Evolutionary conservation across 1,284 basidiomycete genomes (phyloP).

Genomic region (Vanrija sp.): DNA sequence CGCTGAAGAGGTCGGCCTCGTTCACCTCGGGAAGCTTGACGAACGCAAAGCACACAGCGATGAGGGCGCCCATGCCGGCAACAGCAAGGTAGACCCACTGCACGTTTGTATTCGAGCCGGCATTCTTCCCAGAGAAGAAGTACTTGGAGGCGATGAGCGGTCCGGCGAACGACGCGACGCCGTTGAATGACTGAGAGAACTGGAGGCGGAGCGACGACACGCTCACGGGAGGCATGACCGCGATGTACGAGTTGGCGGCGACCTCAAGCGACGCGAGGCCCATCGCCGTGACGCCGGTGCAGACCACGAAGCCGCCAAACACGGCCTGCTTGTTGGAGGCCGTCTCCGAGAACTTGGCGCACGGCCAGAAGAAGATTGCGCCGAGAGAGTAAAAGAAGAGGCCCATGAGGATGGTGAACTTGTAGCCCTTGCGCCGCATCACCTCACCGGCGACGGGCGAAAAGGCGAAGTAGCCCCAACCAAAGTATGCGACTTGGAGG

Average conservation of each 20-base stretch:
- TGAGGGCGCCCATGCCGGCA: slow-evolving; percentile 53
- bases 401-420: slow-evolving; percentile 58
- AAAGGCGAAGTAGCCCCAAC: slow-evolving; percentile 58
- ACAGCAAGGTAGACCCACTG: slow-evolving; percentile 82
- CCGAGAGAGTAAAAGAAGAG: slow-evolving; percentile 66
- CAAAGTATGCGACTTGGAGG: slow-evolving; percentile 78
- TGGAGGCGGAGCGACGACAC: slow-evolving; percentile 74
- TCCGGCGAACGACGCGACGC: slow-evolving; percentile 71
- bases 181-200: slow-evolving; percentile 77
- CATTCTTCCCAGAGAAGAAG: slow-evolving; percentile 67
- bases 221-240: slow-evolving; percentile 56
- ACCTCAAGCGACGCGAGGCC: slow-evolving; percentile 54
- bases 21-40: slow-evolving; percentile 67
- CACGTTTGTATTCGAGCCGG: slow-evolving; percentile 61
- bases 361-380: slow-evolving; percentile 78
- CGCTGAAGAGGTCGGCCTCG: slow-evolving; percentile 49
- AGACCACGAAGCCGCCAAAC: slow-evolving; percentile 70
- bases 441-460: slow-evolving; percentile 49
- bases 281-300: slow-evolving; percentile 63
- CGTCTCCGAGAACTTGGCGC: slow-evolving; percentile 53
- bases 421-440: slow-evolving; percentile 51
- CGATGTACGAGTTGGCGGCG: slow-evolving; percentile 74
- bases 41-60: slow-evolving; percentile 69
- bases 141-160: slow-evolving; percentile 72
- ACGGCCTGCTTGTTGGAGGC: slow-evolving; percentile 47